Conservation (phyloP, 1,284 basidiomycete species). For the Pseudozyma hubeiensis region DNA sequence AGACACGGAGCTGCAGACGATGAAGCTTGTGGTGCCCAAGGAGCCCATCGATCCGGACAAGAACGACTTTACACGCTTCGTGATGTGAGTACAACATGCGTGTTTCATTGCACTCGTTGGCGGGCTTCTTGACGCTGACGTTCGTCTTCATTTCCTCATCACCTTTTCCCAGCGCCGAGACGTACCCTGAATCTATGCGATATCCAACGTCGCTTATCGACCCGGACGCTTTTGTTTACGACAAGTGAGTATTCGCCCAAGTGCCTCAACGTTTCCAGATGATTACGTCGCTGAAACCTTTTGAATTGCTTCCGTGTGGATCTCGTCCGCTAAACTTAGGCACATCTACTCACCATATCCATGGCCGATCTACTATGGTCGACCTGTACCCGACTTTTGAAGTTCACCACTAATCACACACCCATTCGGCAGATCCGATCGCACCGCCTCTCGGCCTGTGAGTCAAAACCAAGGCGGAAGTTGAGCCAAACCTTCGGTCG, state of each 20-base stretch:
- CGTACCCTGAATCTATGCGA: conserved; percentile 39
- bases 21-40: conserved; percentile 59
- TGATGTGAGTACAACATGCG: conserved; percentile 30
- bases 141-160: not conserved
- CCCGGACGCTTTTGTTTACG: conserved; percentile 42
- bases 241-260: conserved; percentile 35
- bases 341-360: conserved; percentile 55
- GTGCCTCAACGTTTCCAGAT: not conserved
- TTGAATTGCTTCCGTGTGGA: not conserved
- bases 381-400: conserved; percentile 27
- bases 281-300: conserved; percentile 5
- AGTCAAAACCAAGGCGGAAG: no score
- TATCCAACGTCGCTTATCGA: conserved; percentile 50
- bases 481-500: no score
- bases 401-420: not conserved
- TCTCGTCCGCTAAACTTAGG: conserved; percentile 9
- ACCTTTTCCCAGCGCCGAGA: conserved; percentile 24
- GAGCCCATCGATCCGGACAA: conserved; percentile 50
- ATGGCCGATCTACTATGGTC: conserved; percentile 51
- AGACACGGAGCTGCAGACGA: conserved; percentile 65
- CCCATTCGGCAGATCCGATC: not conserved
- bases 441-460: not conserved
- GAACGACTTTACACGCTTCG: conserved; percentile 42
- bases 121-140: no score
- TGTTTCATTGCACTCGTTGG: no score